Evolutionary conservation across 371 early-diverging fungal genomes (phyloP), one percentile per base, ranked within the genome.

Genomic region (Synchytrium microbalum): DNA sequence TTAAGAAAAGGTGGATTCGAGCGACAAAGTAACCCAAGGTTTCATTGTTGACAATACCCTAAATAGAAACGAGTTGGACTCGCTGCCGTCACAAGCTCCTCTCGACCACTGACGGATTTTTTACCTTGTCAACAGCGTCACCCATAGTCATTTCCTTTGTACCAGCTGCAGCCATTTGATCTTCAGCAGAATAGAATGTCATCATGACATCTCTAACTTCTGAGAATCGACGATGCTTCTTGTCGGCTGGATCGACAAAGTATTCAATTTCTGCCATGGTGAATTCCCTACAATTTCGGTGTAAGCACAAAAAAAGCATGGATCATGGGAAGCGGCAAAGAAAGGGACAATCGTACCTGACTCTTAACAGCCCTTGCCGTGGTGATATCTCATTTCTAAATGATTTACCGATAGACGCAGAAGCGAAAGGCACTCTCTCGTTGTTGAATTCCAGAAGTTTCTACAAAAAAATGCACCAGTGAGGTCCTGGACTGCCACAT

Each of bases 311-410:
- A 2, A 23, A 32, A 26, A 52, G 14, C 28, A n/a, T 2, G 8
- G 61, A 1, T 24, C 32, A 16, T 23, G 26, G 25, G 29, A 24
- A 31, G 3, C 29, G 29, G 51, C 13, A 3, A 69, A 71, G 31
- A 32, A 56, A 13, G 29, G 13, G 10, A 23, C 1, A 1, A 67
- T 70, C 73, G n/a, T 81, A 88, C 86, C 98, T 88, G 57, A 99
- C 98, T 69, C 99, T 90, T 65, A 99, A 82, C 25, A 99, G 84
- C 67, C 99, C 99, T 59, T 91, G 86, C 56, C 99, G 88, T 58
- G 99, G 99, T 58, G 96, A 92, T 65, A 99, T 99, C 77, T 99
- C 99, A 76, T 99, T 99, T 72, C 99, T 87, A 89, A 99, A 99
- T 31, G 95, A 92, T 66, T 94, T 95, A 70, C 99, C 99, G 53